phyloP scores from a whole-genome alignment of 331 rosid genomes.

The Cydonia oblonga region DNA sequence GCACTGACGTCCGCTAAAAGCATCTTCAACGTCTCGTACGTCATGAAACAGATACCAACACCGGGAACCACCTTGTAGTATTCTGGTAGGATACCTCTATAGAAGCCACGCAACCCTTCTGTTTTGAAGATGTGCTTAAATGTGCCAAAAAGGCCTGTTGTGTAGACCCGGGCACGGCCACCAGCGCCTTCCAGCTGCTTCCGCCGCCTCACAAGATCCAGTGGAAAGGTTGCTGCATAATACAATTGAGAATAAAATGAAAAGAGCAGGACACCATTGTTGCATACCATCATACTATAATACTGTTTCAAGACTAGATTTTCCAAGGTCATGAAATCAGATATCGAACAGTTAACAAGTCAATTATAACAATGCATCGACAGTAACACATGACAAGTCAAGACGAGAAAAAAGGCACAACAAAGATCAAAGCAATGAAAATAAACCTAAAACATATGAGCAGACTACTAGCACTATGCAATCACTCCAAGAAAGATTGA shows the following conservation, averaged over 20 bases:
- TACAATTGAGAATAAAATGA: constrained; percentile 20
- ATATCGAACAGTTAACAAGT: background rate
- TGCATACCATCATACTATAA: background rate
- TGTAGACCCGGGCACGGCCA: constrained; percentile 84
- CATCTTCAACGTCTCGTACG: constrained; percentile 78
- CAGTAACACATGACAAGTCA: background rate
- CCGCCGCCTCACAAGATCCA: constrained; percentile 94
- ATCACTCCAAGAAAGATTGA: background rate
- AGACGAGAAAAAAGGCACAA: background rate
- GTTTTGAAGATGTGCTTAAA: constrained; percentile 65
- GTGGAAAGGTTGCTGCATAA: constrained; percentile 87
- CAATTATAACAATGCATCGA: background rate
- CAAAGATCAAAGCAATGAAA: background rate
- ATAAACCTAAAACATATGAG: background rate
- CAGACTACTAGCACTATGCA: background rate
- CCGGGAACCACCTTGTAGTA: constrained; percentile 98
- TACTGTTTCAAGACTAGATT: background rate
- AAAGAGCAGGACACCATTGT: constrained; percentile 8
- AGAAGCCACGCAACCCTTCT: constrained; percentile 76
- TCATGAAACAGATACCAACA: constrained; percentile 95
- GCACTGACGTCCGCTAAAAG: constrained; percentile 44
- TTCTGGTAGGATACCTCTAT: constrained; percentile 90
- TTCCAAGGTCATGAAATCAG: constrained; percentile 6
- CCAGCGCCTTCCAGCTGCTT: constrained; percentile 96
- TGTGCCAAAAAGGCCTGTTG: constrained; percentile 57